A percentile compares a stretch with the other conserved stretches of the same genome.
Evolutionary conservation across 257 asterid species (phyloP).

Genomic region (Forsythia viridissima): DNA sequence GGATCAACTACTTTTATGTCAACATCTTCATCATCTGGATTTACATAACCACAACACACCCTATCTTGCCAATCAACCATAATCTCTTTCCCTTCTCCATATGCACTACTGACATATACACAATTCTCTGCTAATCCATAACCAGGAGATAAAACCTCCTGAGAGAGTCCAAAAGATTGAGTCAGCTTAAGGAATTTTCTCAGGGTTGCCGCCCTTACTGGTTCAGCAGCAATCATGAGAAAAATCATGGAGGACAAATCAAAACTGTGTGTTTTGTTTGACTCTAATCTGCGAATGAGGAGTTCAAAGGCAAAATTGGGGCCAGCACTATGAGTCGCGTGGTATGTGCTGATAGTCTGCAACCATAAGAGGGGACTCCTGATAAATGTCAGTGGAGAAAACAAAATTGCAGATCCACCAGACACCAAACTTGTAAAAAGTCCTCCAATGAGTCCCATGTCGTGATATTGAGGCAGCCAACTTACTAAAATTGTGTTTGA

Average conservation of each 20-base stretch:
- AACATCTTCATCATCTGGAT: constrained; percentile 37
- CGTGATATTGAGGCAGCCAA: constrained; percentile 81
- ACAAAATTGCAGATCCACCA: constrained; percentile 64
- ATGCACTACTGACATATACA: constrained; percentile 66
- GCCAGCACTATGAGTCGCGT: constrained; percentile 75
- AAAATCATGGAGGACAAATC: constrained; percentile 58
- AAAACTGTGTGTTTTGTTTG: constrained; percentile 30
- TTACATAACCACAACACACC: constrained; percentile 57
- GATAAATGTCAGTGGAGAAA: constrained; percentile 63
- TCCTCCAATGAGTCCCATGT: constrained; percentile 79
- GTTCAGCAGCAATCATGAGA: constrained; percentile 78
- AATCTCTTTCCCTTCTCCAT: constrained; percentile 54
- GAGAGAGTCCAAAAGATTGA: constrained; percentile 52
- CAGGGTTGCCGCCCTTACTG: constrained; percentile 51
- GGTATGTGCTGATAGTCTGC: constrained; percentile 48
- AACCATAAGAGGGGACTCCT: constrained; percentile 62
- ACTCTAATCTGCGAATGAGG: constrained; percentile 50
- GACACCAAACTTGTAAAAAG: constrained; percentile 61
- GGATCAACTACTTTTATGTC: constrained; percentile 57
- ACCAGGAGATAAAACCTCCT: constrained; percentile 65
- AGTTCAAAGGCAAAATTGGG: constrained; percentile 73
- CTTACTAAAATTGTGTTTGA: constrained; percentile 59
- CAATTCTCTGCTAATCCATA: constrained; percentile 80
- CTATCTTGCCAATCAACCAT: constrained; percentile 69
- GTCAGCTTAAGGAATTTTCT: constrained; percentile 56